Evolutionary conservation across 768 basidiomycete genomes (phyloP).

Genomic region (Suillus cothurnatus): DNA sequence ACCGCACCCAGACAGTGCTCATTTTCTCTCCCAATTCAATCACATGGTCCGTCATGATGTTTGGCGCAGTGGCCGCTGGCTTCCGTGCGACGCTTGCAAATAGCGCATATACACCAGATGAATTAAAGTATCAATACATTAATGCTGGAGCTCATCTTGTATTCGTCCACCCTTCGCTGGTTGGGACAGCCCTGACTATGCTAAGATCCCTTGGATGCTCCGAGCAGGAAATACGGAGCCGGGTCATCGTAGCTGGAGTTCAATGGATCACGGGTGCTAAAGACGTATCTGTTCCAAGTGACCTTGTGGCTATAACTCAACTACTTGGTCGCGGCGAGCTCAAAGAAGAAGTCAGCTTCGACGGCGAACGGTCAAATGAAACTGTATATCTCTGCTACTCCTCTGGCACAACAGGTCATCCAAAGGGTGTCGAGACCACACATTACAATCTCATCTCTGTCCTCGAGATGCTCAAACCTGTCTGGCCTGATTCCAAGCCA

Average conservation of each 20-base stretch:
- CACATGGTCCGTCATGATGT: slow-evolving; percentile 51
- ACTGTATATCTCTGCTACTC: slow-evolving; percentile 68
- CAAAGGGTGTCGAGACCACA: slow-evolving; percentile 74
- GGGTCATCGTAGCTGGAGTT: slow-evolving; percentile 58
- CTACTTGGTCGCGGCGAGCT: slow-evolving; percentile 52
- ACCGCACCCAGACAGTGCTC: slow-evolving; percentile 50
- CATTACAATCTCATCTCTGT: slow-evolving; percentile 69
- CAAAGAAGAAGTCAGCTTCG: slow-evolving; percentile 54
- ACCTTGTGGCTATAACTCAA: slow-evolving; percentile 35
- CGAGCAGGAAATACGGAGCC: slow-evolving; percentile 47
- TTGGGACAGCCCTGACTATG: slow-evolving; percentile 57
- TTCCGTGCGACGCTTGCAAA: slow-evolving; percentile 74
- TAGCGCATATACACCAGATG: slow-evolving; percentile 64
- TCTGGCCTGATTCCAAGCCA: slow-evolving; percentile 43
- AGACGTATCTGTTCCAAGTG: slow-evolving; percentile 26
- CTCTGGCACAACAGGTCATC: slow-evolving; percentile 74
- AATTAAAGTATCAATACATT: slow-evolving; percentile 71
- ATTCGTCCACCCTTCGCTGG: slow-evolving; percentile 63
- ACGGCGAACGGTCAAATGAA: slow-evolving; percentile 53
- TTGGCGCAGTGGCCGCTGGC: slow-evolving; percentile 60
- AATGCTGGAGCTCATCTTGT: slow-evolving; percentile 68
- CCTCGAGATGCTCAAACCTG: slow-evolving; percentile 48
- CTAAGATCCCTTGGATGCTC: slow-evolving; percentile 52
- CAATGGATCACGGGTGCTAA: slow-evolving; percentile 43
- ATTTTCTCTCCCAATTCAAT: slow-evolving; percentile 74